A percentile compares a stretch with the other conserved stretches of the same genome.
These are phyloP conservation scores for Tuber aestivum DNA, from an alignment of 495 filamentous ascomycete genomes.

Conservation along the genomic window DNA sequence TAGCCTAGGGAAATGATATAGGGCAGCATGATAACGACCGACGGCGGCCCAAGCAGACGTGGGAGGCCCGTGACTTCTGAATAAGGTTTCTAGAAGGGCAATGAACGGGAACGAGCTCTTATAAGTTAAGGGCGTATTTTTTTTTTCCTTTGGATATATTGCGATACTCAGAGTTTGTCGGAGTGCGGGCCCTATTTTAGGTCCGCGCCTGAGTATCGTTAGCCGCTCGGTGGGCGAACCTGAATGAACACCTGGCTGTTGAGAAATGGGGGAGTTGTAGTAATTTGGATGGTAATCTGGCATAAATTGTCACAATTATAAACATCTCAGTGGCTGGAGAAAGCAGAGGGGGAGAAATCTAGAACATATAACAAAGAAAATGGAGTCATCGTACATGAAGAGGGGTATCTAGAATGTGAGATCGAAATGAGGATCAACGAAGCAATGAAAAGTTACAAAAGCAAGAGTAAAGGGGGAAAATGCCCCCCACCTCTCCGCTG, in stretches of 20 bases:
- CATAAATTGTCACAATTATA: no score
- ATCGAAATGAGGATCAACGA: no score
- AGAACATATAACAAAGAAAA: not conserved
- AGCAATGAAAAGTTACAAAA: no score
- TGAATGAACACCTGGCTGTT: not conserved
- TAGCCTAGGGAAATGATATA: not conserved
- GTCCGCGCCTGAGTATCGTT: not conserved
- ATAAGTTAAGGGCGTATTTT: not conserved
- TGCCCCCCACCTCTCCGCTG: not conserved
- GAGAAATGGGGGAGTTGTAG: not conserved
- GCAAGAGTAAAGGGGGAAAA: not conserved
- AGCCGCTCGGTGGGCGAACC: not conserved
- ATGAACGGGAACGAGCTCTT: not conserved
- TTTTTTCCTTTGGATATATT: no score
- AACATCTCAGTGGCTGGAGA: no score
- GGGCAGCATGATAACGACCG: not conserved
- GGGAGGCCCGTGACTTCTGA: no score
- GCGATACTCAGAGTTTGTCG: not conserved
- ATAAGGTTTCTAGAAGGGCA: not conserved
- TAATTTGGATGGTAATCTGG: not conserved
- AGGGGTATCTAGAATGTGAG: not conserved
- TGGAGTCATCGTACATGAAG: not conserved
- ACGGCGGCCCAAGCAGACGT: rapidly evolving
- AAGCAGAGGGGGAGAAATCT: not conserved
- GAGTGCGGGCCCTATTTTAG: not conserved